Evolutionary conservation across 768 basidiomycete species (phyloP), one percentile per base, ranked within the genome.

Genomic region (Mycena crocata): DNA sequence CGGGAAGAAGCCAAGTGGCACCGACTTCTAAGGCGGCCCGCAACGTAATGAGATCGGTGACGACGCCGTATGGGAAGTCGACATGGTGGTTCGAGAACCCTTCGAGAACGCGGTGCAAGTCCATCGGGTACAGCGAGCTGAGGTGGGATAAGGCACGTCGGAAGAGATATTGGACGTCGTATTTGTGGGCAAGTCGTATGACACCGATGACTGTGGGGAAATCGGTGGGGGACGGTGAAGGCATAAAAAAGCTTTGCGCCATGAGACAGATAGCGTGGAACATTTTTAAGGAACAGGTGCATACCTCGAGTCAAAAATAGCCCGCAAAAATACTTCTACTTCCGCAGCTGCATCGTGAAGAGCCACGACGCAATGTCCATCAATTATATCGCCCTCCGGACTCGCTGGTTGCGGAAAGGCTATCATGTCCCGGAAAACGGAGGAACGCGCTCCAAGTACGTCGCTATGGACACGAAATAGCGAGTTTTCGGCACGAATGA

Each of bases 141-240:
- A 50, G 30, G 19, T 50, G 49, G 49, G 28, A 50, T 17, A 50
- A n/a, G 28, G 49, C 49, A 24, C 49, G 49, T 31, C 32, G 49
- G 28, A 50, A 50, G 23, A 50, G 49, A 50, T 50, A 50, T 31
- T 50, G 49, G 30, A 50, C 49, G 28, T 50, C 49, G 28, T 50
- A 50, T 50, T 31, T 50, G 23, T 50, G 49, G 17, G 49, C 49
- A 8, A 50, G 49, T 50, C 49, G 49, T 17, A 50, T 13, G 32
- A 50, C 49, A 34, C 49, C 49, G 49, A 50, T 50, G 15, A 50
- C 49, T 5, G 32, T n/a, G 15, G 32, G 2, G 15, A 50, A 50
- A 4, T 50, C 28, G 14, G n/a, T n/a, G 26, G 17, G 19, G n/a
- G 49, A 50, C n/a, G 49, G 49, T 4, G 49, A 30, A 14, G 49